Conservation (phyloP, 1,139 yeast genomes). For the Debaryomyces udenii region DNA sequence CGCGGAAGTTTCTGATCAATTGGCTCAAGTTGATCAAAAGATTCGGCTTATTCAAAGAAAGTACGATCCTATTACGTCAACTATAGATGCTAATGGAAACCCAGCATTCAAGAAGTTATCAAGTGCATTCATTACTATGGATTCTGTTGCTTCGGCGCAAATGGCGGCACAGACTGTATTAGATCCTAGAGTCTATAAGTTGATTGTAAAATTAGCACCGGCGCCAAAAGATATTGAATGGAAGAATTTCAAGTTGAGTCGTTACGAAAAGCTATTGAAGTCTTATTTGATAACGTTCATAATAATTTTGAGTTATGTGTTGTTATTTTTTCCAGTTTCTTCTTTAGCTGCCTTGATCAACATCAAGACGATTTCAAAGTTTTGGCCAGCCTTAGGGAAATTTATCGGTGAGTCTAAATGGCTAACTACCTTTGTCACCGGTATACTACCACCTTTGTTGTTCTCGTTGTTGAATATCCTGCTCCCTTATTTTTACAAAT, state of each 20-base stretch:
- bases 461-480: slow-evolving; percentile 68
- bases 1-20: slow-evolving; percentile 23
- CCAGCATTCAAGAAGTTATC: slow-evolving; percentile 49
- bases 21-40: slow-evolving; percentile 30
- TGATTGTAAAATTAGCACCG: slow-evolving; percentile 74
- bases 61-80: slow-evolving; percentile 30
- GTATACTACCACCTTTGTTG: slow-evolving; percentile 73
- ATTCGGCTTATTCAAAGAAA: slow-evolving; percentile 35
- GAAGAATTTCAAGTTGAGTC: slow-evolving; percentile 68
- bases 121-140: slow-evolving; percentile 81
- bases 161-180: slow-evolving; percentile 84
- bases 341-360: slow-evolving; percentile 74
- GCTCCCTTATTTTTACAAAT: slow-evolving; percentile 70
- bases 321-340: slow-evolving; percentile 70
- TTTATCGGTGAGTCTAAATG: slow-evolving; percentile 61
- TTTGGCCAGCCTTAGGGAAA: slow-evolving; percentile 75
- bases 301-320: slow-evolving; percentile 63
- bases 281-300: slow-evolving; percentile 62
- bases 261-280: slow-evolving; percentile 55
- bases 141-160: slow-evolving; percentile 81
- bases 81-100: slow-evolving; percentile 29
- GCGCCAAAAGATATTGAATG: slow-evolving; percentile 81
- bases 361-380: slow-evolving; percentile 66
- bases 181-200: slow-evolving; percentile 74
- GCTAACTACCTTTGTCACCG: slow-evolving; percentile 74